Conservation (phyloP, 2,329 filamentous ascomycete species). For the Colletotrichum liriopes region DNA sequence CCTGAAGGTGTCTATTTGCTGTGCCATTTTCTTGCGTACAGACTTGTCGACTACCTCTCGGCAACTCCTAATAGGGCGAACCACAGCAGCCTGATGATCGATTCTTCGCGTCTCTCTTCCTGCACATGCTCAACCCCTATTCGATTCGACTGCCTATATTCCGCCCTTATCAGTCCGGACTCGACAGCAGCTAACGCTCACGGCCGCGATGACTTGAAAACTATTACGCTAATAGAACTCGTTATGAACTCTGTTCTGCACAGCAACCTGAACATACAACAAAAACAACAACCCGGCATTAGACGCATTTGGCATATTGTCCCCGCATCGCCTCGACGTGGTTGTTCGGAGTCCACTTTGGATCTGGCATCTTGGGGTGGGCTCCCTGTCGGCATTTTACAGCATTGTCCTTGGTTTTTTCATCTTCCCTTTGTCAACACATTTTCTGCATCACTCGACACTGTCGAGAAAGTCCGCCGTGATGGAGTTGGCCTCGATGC, state of each 20-base stretch:
- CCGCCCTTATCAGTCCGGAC: conserved; percentile 30
- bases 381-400: conserved; percentile 43
- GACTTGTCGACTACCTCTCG: conserved; percentile 24
- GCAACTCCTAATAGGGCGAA: conserved; percentile 42
- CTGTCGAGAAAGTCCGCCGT: conserved; percentile 33
- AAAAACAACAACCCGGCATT: conserved; percentile 43
- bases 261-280: conserved; percentile 37
- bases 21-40: conserved; percentile 18
- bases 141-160: conserved; percentile 42
- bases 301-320: conserved; percentile 50
- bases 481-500: conserved; percentile 25
- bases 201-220: conserved; percentile 37
- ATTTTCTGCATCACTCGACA: conserved; percentile 36
- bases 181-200: conserved; percentile 40
- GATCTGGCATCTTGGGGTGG: conserved; percentile 47
- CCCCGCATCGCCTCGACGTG: conserved; percentile 45
- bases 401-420: conserved; percentile 42
- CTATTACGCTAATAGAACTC: conserved; percentile 42
- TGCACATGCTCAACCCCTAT: conserved; percentile 42
- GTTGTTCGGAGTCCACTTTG: conserved; percentile 47
- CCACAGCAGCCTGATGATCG: conserved; percentile 44
- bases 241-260: conserved; percentile 41
- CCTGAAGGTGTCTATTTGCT: conserved; percentile 13
- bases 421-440: conserved; percentile 43
- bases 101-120: conserved; percentile 40